phyloP scores from a whole-genome alignment of 2,329 filamentous ascomycete species.

The Ilyonectria robusta region DNA sequence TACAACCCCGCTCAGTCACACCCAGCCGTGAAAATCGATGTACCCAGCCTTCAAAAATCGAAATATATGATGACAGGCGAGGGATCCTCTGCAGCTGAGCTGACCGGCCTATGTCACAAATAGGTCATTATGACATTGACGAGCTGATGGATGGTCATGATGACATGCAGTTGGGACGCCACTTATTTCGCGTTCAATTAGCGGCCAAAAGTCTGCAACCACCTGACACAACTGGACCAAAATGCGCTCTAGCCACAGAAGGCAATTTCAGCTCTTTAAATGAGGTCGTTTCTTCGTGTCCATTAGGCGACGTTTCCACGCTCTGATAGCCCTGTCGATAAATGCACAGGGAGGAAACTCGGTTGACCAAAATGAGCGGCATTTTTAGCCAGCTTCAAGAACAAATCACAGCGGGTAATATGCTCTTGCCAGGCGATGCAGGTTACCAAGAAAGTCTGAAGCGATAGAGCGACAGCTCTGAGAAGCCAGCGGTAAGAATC shows the following conservation, averaged over 20 bases:
- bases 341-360: neutral
- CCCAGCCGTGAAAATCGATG: neutral
- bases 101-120: neutral
- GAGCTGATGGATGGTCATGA: conserved; percentile 1
- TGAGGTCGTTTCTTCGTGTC: neutral
- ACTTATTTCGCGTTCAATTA: conserved; percentile 1
- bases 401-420: neutral
- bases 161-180: neutral
- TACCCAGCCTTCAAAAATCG: neutral
- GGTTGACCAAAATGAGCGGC: neutral
- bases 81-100: neutral
- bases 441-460: neutral
- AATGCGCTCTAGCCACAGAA: neutral
- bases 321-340: neutral
- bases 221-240: neutral
- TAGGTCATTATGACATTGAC: neutral
- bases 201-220: neutral
- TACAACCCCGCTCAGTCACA: neutral
- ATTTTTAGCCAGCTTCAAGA: neutral
- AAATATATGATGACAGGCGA: neutral
- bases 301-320: neutral
- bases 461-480: neutral
- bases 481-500: neutral
- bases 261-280: neutral
- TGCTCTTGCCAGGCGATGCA: neutral